Percentiles rank a stretch among this genome's conserved stretches.
These are phyloP conservation scores for Lepiota brunneoincarnata DNA, from an alignment of 768 basidiomycete genomes.

Conservation along the genomic window DNA sequence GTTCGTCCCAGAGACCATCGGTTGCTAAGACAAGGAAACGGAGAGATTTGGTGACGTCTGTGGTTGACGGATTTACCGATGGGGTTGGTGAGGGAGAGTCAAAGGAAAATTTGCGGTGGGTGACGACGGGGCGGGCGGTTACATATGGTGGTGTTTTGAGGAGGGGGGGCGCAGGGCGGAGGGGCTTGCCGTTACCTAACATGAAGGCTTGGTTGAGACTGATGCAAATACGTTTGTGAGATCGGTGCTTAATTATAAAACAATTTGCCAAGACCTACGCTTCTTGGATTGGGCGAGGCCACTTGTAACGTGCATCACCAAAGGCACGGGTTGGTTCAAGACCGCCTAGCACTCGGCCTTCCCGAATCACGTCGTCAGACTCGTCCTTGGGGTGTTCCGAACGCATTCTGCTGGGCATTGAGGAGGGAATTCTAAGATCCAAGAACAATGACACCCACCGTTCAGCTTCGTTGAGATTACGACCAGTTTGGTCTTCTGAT, in stretches of 20 bases:
- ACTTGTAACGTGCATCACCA: conserved; percentile 89
- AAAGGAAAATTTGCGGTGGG: conserved; percentile 57
- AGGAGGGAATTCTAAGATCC: background rate
- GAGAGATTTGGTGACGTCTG: conserved; percentile 31
- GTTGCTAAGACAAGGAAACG: conserved; percentile 90
- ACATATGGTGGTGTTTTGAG: conserved; percentile 95
- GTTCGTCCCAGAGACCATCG: conserved; percentile 76
- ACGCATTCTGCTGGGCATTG: conserved; percentile 51
- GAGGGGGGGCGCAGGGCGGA: conserved; percentile 56
- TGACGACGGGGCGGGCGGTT: conserved; percentile 78
- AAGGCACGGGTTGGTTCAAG: conserved; percentile 87
- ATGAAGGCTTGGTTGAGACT: conserved; percentile 64
- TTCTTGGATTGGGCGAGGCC: conserved; percentile 71
- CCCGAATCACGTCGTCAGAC: conserved; percentile 65
- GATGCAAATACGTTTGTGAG: conserved; percentile 1
- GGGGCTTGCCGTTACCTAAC: conserved; percentile 53
- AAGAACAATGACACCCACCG: conserved; percentile 47
- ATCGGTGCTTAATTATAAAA: background rate
- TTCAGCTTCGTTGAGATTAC: conserved; percentile 80
- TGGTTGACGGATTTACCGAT: conserved; percentile 19
- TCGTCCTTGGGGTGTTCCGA: conserved; percentile 83
- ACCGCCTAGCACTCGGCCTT: conserved; percentile 84
- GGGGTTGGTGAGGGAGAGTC: conserved; percentile 39
- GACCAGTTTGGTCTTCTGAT: conserved; percentile 94
- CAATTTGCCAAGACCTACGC: conserved; percentile 40